Percentiles rank a stretch among this genome's conserved stretches.
Conservation (phyloP, 2,329 filamentous ascomycete genomes). For the Xylogone sp. region DNA sequence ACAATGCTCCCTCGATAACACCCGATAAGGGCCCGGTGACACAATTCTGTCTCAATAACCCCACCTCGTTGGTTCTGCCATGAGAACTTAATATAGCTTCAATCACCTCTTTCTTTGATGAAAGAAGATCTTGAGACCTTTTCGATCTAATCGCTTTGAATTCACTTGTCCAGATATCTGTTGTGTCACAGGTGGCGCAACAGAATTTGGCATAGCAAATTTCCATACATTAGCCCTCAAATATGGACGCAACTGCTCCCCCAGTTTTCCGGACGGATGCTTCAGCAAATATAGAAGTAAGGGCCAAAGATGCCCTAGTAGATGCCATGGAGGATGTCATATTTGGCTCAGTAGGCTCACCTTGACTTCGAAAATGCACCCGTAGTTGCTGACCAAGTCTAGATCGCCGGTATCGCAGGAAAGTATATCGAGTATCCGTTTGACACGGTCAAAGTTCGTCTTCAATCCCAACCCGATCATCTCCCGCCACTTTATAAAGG, state of each 20-base stretch:
- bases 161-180: no score
- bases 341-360: conserved; percentile 72
- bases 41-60: not conserved
- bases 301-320: conserved; percentile 22
- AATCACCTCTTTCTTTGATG: not conserved
- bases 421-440: conserved; percentile 99
- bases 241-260: not conserved
- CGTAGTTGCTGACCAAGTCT: conserved; percentile 8
- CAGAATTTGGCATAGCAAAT: no score
- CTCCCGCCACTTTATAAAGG: conserved; percentile 79
- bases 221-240: not conserved
- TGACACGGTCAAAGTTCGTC: conserved; percentile 94
- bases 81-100: not conserved
- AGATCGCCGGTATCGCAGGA: conserved; percentile 81
- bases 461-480: conserved; percentile 91
- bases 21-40: conserved; percentile 12
- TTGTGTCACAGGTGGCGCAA: not conserved
- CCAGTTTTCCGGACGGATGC: not conserved
- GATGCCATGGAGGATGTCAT: conserved; percentile 80
- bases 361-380: not conserved
- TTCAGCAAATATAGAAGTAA: conserved; percentile 5
- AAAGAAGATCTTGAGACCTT: not conserved
- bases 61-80: not conserved
- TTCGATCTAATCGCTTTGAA: no score
- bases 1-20: conserved; percentile 24